Base-by-base conservation (phyloP, 1,284 basidiomycete genomes). In the Cutaneotrichosporon arboriforme region DNA sequence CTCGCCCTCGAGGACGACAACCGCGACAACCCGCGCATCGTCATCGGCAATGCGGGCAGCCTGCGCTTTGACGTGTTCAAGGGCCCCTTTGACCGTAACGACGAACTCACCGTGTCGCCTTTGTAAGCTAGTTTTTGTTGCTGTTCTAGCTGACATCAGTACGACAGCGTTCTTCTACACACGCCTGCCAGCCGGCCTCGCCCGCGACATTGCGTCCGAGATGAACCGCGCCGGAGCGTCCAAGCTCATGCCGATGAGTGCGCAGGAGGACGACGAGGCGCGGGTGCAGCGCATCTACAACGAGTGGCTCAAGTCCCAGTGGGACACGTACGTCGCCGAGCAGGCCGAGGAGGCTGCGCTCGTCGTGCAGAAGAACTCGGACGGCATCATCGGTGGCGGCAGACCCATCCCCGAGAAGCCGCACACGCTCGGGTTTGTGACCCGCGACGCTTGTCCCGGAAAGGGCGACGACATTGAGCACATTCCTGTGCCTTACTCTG, bases 61-160 rank as follows among this genome's bases (percentile, higher is more conserved):
- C 79, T 85, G 63, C 81, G 88, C 44, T 90, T 85, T 74, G 84
- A 88, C 63, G 69, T 91, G 14, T 72, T 75, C 58, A 62, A 68
- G 55, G 88, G 87, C 1, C 59, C 81, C 2, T 90, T 90, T 74
- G 85, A 84, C 41, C 82, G 82, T 66, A 88, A 90, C 69, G 87
- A 90, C 69, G 83, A 88, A 67, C 78, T 88, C 21, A 86, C 85
- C 0, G 80, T 81, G 0, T 83, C 81, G 15, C 85, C 85, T 1
- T 88, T 84, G 43, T 45, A 33, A 45, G 43, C 15, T 3, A 8
- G 8, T 10, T 3, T 3, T 20, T 4, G 8, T 22, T 18, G n/a
- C 15, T n/a, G n/a, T n/a, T 5, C 13, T 15, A 20, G 38, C 43
- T 45, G 17, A 45, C 31, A 10, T 0, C 17, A 45, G 43, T 56